Evolutionary conservation across 306 rosid species (phyloP), one percentile per base, ranked within the genome.

Genomic region (Parietaria judaica): DNA sequence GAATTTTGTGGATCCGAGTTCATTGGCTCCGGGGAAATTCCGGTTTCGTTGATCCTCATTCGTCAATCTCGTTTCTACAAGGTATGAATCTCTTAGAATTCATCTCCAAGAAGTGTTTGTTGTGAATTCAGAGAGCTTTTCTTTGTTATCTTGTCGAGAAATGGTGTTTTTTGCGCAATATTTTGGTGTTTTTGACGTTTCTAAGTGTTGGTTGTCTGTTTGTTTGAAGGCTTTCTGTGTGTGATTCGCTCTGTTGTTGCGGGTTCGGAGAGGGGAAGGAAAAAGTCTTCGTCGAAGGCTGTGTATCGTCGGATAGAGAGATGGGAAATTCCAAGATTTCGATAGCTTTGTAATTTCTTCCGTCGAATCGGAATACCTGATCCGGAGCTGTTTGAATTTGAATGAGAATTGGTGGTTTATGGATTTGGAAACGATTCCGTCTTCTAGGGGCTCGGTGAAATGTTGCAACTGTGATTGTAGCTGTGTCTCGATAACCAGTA

Each of bases 401-500:
- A 61, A 64, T 76, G 80, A 52, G 3, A 17, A 46, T 71, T 72
- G 68, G 59, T 68, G 66, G 60, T 69, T 55, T 46, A 86, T 88
- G 97, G 97, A 81, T 71, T 72, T 63, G 50, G 87, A 74, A 70
- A 51, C 61, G 56, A 64, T 70, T 70, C 77, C 82, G 14, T 69
- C 88, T 72, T 76, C 90, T 36, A 69, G 65, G 71, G 80, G 70
- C 56, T 66, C 70, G 78, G 77, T 70, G 50, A 84, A 79, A 78
- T 83, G 95, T 67, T 79, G 87, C 65, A 54, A 83, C 56, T 83
- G 94, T 0, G 84, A 76, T 23, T 84, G 87, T 77, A 80, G 82
- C 66, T 88, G 91, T 38, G 78, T 86, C 0, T 61, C 72, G 65
- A 5, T 14, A 44, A 71, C 66, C 67, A 79, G 80, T 53, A 71